These are phyloP conservation scores for Globisporangium paddicum DNA, from an alignment of 352 stramenopile species.

Conservation along the genomic window DNA sequence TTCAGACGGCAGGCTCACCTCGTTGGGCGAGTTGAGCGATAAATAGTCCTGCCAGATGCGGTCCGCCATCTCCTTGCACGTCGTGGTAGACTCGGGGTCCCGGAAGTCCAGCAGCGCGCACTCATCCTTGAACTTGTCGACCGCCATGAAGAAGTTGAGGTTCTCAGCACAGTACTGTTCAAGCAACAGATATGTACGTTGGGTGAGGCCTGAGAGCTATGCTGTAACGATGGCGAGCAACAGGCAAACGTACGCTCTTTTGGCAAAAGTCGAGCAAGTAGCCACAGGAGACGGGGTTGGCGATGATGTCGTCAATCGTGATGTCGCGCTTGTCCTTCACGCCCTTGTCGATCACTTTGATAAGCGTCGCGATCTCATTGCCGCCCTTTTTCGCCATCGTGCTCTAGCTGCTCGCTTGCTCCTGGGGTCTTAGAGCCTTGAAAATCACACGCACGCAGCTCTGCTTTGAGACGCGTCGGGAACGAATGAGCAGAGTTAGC, in stretches of 20 bases:
- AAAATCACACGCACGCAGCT: not conserved
- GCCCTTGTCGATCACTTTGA: slow-evolving; percentile 64
- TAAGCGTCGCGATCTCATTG: slow-evolving; percentile 65
- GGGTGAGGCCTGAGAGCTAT: not conserved
- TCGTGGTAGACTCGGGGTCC: slow-evolving; percentile 71
- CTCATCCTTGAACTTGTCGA: slow-evolving; percentile 85
- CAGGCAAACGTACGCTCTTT: slow-evolving; percentile 55
- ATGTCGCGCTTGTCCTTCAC: slow-evolving; percentile 74
- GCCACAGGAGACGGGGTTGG: slow-evolving; percentile 79
- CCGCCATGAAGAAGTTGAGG: slow-evolving; percentile 86
- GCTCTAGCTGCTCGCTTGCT: not conserved
- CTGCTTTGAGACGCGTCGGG: not conserved
- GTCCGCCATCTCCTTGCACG: slow-evolving; percentile 80
- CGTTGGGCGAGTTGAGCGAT: slow-evolving; percentile 79
- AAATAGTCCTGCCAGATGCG: slow-evolving; percentile 82
- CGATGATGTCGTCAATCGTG: slow-evolving; percentile 81
- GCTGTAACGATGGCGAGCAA: not conserved
- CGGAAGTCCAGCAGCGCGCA: slow-evolving; percentile 74
- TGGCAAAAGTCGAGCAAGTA: slow-evolving; percentile 86
- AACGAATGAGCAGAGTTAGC: not conserved
- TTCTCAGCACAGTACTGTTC: slow-evolving; percentile 82
- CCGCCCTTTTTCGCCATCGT: slow-evolving; percentile 62
- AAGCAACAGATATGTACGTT: not conserved
- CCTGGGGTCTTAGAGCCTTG: not conserved
- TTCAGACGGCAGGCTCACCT: slow-evolving; percentile 75